Conservation (phyloP, 2,329 filamentous ascomycete species). For the Xylariales sp. region DNA sequence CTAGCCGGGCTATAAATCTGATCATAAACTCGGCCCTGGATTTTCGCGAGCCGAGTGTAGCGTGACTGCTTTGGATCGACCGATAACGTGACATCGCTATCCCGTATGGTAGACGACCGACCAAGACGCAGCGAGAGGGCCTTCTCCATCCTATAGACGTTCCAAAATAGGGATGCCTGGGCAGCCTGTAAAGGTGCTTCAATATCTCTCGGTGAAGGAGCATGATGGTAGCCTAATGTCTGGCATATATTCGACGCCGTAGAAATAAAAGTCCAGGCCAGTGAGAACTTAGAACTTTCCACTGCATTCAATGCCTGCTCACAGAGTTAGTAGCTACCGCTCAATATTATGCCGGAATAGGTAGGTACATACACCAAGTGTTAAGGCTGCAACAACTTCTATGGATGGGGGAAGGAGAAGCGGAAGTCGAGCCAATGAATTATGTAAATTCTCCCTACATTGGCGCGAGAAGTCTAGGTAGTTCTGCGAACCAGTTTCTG, state of each 20-base stretch:
- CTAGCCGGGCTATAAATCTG: constrained; percentile 25
- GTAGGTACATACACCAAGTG: constrained; percentile 22
- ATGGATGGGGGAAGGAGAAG: constrained; percentile 26
- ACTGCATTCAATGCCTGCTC: constrained; percentile 25
- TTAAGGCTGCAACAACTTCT: constrained; percentile 28
- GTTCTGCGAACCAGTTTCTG: constrained; percentile 14
- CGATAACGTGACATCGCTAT: constrained; percentile 23
- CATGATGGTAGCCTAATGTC: constrained; percentile 26
- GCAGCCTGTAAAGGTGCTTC: constrained; percentile 5
- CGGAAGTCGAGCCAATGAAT: constrained; percentile 19
- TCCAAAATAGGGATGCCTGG: constrained; percentile 27
- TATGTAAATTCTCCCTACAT: constrained; percentile 22
- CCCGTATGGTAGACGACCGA: constrained; percentile 26
- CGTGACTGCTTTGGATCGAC: constrained; percentile 12
- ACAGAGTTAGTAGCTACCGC: background rate
- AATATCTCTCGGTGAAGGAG: background rate
- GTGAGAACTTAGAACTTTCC: constrained; percentile 24
- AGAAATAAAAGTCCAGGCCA: constrained; percentile 31
- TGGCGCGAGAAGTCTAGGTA: constrained; percentile 18
- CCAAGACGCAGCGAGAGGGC: constrained; percentile 30
- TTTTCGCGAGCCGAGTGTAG: constrained; percentile 12
- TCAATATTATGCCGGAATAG: background rate
- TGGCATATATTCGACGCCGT: constrained; percentile 27
- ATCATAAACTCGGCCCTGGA: constrained; percentile 28
- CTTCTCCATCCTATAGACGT: constrained; percentile 29